Conservation (phyloP, 805 yeast genomes). For the Teunomyces lycoperdinae region DNA sequence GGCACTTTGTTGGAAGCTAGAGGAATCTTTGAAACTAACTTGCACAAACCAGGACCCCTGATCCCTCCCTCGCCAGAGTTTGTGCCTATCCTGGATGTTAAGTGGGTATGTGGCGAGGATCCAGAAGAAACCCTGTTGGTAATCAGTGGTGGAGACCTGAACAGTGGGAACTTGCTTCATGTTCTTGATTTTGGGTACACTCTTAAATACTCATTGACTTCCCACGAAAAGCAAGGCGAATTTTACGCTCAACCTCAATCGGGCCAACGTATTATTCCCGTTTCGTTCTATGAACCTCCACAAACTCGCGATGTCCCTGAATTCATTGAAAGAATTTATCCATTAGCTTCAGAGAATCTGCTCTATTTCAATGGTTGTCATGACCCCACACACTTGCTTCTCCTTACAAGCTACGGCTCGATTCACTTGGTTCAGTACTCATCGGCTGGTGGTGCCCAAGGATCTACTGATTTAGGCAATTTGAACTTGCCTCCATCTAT, state of each 20-base stretch:
- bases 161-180: constrained; percentile 29
- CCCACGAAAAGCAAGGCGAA: constrained; percentile 78
- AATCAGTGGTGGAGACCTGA: constrained; percentile 63
- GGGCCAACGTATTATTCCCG: constrained; percentile 29
- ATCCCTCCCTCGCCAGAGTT: constrained; percentile 15
- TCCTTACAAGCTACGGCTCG: constrained; percentile 62
- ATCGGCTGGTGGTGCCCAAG: constrained; percentile 14
- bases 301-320: constrained; percentile 18
- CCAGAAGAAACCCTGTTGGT: constrained; percentile 78
- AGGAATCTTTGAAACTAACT: constrained; percentile 59
- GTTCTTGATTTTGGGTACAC: constrained; percentile 77
- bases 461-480: constrained; percentile 21
- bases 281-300: constrained; percentile 20
- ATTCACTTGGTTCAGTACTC: constrained; percentile 61
- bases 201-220: constrained; percentile 73
- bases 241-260: constrained; percentile 64
- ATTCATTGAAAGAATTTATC: constrained; percentile 24
- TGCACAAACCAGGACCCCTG: constrained; percentile 51
- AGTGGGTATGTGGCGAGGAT: constrained; percentile 78
- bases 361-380: constrained; percentile 83
- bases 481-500: constrained; percentile 76
- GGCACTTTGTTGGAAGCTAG: constrained; percentile 77
- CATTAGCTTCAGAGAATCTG: constrained; percentile 38
- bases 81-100: constrained; percentile 49
- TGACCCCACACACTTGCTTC: constrained; percentile 64